Evolutionary conservation across 495 filamentous ascomycete species (phyloP).

Genomic region (Chaetomium tenue): DNA sequence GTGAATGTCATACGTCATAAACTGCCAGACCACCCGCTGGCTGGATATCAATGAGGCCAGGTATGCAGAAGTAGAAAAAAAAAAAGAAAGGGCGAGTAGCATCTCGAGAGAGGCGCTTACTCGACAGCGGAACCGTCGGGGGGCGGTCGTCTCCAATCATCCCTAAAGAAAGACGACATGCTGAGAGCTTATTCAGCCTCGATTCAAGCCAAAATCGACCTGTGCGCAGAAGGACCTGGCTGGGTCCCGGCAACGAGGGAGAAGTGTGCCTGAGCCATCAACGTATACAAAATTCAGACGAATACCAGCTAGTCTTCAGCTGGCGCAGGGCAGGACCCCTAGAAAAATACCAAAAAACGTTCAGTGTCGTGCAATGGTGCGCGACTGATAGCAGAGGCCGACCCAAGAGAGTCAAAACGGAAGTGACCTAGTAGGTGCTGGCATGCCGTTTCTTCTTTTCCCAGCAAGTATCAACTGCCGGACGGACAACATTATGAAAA

Average conservation of each 20-base stretch:
- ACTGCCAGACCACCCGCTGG: neutral
- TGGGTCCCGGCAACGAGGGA: neutral
- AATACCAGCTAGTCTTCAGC: slow-evolving; percentile 22
- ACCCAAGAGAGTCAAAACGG: neutral
- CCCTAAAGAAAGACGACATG: neutral
- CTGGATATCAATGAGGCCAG: neutral
- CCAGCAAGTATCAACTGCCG: slow-evolving; percentile 50
- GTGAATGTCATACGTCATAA: neutral
- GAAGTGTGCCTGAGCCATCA: neutral
- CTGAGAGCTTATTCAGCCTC: neutral
- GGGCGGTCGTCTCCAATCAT: neutral
- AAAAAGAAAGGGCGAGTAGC: neutral
- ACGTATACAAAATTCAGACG: slow-evolving; percentile 20
- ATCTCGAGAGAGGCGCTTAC: neutral
- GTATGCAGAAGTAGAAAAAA: neutral
- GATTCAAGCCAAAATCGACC: neutral
- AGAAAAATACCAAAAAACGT: slow-evolving; percentile 9
- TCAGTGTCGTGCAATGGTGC: slow-evolving; percentile 4
- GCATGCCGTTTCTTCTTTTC: slow-evolving; percentile 37
- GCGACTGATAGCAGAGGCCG: neutral
- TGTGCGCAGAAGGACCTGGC: neutral
- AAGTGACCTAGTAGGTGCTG: neutral
- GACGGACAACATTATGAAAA: slow-evolving; percentile 38
- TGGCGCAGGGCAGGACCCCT: slow-evolving; percentile 9
- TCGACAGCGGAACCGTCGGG: neutral